phyloP scores from a whole-genome alignment of 2,329 filamentous ascomycete species.

The Aspergillus tubingensis region DNA sequence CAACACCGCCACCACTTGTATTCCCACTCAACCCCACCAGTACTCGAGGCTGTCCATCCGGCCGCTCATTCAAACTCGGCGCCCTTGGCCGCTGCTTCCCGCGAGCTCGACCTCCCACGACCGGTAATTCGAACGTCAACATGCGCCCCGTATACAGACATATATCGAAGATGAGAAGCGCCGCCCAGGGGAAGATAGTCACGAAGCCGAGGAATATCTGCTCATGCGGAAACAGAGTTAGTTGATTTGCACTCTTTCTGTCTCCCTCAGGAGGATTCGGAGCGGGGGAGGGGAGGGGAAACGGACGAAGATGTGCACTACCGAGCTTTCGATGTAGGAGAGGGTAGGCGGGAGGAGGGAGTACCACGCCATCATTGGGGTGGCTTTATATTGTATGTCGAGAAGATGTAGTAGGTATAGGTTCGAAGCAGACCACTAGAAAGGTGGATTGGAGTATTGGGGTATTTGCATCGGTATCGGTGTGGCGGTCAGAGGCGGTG shows the following conservation, averaged over 20 bases:
- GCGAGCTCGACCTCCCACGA: slow-evolving; percentile 62
- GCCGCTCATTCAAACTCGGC: slow-evolving; percentile 61
- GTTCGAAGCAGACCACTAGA: background rate
- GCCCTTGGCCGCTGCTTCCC: slow-evolving; percentile 62
- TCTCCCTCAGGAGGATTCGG: background rate
- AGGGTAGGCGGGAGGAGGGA: slow-evolving; percentile 64
- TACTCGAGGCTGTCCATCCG: slow-evolving; percentile 47
- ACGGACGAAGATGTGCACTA: slow-evolving; percentile 63
- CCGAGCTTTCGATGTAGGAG: slow-evolving; percentile 62
- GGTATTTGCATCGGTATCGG: background rate
- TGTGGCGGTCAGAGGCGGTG: background rate
- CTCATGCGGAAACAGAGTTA: background rate
- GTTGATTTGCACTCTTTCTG: background rate
- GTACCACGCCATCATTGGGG: slow-evolving; percentile 61
- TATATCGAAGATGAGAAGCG: slow-evolving; percentile 65
- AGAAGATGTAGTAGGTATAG: background rate
- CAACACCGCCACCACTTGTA: background rate
- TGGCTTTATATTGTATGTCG: background rate
- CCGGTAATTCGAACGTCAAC: slow-evolving; percentile 59
- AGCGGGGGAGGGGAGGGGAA: background rate
- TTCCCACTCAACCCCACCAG: slow-evolving; percentile 28
- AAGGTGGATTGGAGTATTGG: background rate
- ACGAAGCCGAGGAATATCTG: slow-evolving; percentile 63
- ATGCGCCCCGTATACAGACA: slow-evolving; percentile 63
- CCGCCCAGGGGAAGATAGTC: slow-evolving; percentile 64